Percentiles rank a stretch among this genome's conserved stretches.
Conservation (phyloP, 2,329 filamentous ascomycete species). For the Epichloe sp. region DNA sequence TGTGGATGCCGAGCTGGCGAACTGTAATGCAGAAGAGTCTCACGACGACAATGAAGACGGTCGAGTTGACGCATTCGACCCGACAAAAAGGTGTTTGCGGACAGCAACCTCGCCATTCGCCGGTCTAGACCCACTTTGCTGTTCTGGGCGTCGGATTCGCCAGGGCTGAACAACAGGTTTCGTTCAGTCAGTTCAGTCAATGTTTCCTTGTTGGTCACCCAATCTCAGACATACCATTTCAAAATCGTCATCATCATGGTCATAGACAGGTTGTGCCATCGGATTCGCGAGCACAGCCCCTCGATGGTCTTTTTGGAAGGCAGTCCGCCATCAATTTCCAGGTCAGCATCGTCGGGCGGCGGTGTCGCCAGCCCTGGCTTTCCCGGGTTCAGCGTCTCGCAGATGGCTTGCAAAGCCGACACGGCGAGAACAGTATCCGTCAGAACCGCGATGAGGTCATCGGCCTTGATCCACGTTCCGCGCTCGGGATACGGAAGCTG, state of each 20-base stretch:
- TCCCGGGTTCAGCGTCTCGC: slow-evolving; percentile 8
- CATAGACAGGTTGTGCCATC: slow-evolving; percentile 26
- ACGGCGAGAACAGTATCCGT: slow-evolving; percentile 24
- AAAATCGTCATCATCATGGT: slow-evolving; percentile 27
- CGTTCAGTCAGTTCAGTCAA: too few relatives aligned
- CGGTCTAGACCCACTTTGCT: slow-evolving; percentile 21
- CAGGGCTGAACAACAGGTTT: slow-evolving; percentile 12
- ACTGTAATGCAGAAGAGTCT: slow-evolving; percentile 6
- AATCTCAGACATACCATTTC: slow-evolving; percentile 19
- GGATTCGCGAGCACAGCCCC: slow-evolving; percentile 19
- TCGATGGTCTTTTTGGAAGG: slow-evolving; percentile 15
- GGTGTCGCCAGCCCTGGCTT: slow-evolving; percentile 2
- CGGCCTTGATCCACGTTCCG: slow-evolving; percentile 21
- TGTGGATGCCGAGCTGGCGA: not conserved
- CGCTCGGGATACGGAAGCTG: slow-evolving; percentile 23
- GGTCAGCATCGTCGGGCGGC: slow-evolving; percentile 3
- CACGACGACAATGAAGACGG: slow-evolving; percentile 8
- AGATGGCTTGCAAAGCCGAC: slow-evolving; percentile 19
- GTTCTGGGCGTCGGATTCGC: slow-evolving; percentile 23
- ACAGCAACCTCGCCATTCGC: slow-evolving; percentile 20
- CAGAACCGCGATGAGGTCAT: slow-evolving; percentile 22
- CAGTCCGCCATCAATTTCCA: not conserved
- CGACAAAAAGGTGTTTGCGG: slow-evolving; percentile 21
- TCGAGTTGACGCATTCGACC: slow-evolving; percentile 17
- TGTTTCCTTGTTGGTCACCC: not conserved